Conservation (phyloP, 164 flowering plant species). For the Piper betle region DNA sequence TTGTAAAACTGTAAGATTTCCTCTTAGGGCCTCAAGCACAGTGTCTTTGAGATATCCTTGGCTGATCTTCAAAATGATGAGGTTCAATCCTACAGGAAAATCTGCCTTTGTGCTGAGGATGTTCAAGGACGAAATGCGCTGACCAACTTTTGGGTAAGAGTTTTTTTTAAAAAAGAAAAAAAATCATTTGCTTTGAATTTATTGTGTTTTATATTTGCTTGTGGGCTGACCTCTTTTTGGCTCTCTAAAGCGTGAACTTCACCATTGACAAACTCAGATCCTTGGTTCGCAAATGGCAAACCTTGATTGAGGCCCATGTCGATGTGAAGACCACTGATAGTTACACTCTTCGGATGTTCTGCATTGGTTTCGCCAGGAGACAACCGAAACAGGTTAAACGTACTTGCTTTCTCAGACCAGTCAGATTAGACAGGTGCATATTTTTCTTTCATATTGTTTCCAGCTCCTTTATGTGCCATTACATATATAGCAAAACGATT, state of each 20-base stretch:
- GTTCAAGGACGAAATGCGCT: too few species aligned
- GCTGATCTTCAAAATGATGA: too few species aligned
- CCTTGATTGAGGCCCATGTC: conserved; percentile 29
- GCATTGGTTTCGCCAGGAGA: conserved; percentile 30
- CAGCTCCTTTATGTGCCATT: too few species aligned
- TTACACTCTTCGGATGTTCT: too few species aligned
- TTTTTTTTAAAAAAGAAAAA: conserved; percentile 21
- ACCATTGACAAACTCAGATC: too few species aligned
- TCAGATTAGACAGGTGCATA: conserved; percentile 22
- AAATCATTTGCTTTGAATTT: neutral
- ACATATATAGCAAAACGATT: too few species aligned
- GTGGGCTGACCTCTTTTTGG: neutral
- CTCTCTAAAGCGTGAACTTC: conserved; percentile 22
- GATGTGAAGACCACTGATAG: conserved; percentile 32
- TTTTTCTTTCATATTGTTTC: too few species aligned
- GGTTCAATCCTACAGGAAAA: too few species aligned
- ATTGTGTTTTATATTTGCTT: too few species aligned
- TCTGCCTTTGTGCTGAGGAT: too few species aligned
- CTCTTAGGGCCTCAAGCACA: conserved; percentile 26
- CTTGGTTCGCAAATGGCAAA: too few species aligned
- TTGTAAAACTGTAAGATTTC: conserved; percentile 30
- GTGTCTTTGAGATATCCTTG: conserved; percentile 22
- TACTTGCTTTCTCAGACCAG: conserved; percentile 24
- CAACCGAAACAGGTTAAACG: conserved; percentile 29
- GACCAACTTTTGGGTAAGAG: too few species aligned